These are phyloP conservation scores for Shiraia bambusicola DNA, from an alignment of 2,329 filamentous ascomycete genomes.

Conservation along the genomic window DNA sequence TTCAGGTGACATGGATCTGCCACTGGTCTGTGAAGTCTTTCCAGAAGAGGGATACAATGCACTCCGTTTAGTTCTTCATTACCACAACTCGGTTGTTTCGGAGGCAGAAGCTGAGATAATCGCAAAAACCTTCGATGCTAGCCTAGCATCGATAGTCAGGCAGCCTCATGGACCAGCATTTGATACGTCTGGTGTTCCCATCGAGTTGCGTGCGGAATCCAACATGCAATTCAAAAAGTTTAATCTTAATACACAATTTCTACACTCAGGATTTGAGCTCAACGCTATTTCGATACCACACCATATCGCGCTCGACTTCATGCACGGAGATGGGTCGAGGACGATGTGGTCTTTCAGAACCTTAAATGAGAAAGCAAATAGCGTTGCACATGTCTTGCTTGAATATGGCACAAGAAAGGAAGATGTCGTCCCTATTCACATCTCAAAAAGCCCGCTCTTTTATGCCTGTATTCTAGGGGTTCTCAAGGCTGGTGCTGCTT, in stretches of 20 bases:
- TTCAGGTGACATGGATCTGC: conserved; percentile 68
- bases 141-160: conserved; percentile 26
- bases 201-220: conserved; percentile 23
- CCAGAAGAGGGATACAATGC: conserved; percentile 57
- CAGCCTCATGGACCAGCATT: conserved; percentile 21
- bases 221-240: conserved; percentile 22
- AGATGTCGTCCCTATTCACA: conserved; percentile 41
- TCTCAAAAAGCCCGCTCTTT: conserved; percentile 37
- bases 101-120: conserved; percentile 31
- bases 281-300: conserved; percentile 34
- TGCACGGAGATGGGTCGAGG: conserved; percentile 30
- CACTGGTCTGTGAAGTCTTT: conserved; percentile 73
- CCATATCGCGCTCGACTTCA: conserved; percentile 43
- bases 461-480: conserved; percentile 44
- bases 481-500: conserved; percentile 45
- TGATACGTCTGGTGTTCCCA: conserved; percentile 27
- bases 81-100: conserved; percentile 36
- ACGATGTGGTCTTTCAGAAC: conserved; percentile 38
- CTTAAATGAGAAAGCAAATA: conserved; percentile 36
- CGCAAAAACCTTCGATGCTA: conserved; percentile 30
- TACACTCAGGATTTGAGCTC: conserved; percentile 45
- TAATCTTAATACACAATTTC: conserved; percentile 13
- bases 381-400: conserved; percentile 36
- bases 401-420: conserved; percentile 23
- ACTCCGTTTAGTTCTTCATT: conserved; percentile 64